A percentile compares a stretch with the other conserved stretches of the same genome.
These are phyloP conservation scores for Chenopodium quinoa DNA, from an alignment of 148 eudicot species.

Conservation along the genomic window DNA sequence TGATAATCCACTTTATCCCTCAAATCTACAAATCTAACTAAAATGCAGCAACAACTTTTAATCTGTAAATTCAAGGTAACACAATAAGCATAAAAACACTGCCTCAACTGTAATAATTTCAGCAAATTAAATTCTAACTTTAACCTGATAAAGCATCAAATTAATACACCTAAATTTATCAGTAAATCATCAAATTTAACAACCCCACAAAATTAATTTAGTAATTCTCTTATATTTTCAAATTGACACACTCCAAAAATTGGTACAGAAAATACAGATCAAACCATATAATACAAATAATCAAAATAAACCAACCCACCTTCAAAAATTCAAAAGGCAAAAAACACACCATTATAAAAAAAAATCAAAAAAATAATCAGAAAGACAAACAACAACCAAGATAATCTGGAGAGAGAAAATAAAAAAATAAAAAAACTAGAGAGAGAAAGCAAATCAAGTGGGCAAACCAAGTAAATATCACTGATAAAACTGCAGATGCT, in stretches of 20 bases:
- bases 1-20: conserved; percentile 23
- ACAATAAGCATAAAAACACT: not conserved
- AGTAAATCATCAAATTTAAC: not conserved
- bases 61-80: conserved; percentile 17
- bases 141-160: not conserved
- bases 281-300: not conserved
- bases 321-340: not conserved
- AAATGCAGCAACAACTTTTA: conserved; percentile 7
- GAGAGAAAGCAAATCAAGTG: not conserved
- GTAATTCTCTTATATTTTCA: not conserved
- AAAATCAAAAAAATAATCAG: not conserved
- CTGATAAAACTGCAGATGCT: not conserved
- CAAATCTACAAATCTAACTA: conserved; percentile 9
- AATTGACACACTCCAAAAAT: not conserved
- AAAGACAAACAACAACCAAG: not conserved
- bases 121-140: not conserved
- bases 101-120: not conserved
- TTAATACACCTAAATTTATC: not conserved
- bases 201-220: not conserved
- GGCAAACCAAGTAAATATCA: not conserved
- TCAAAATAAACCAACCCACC: not conserved
- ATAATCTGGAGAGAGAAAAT: not conserved
- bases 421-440: not conserved
- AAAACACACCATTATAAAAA: not conserved
- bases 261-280: not conserved